These are phyloP conservation scores for Cystobasidiopsis lactophilus DNA, from an alignment of 768 basidiomycete genomes.

Conservation along the genomic window DNA sequence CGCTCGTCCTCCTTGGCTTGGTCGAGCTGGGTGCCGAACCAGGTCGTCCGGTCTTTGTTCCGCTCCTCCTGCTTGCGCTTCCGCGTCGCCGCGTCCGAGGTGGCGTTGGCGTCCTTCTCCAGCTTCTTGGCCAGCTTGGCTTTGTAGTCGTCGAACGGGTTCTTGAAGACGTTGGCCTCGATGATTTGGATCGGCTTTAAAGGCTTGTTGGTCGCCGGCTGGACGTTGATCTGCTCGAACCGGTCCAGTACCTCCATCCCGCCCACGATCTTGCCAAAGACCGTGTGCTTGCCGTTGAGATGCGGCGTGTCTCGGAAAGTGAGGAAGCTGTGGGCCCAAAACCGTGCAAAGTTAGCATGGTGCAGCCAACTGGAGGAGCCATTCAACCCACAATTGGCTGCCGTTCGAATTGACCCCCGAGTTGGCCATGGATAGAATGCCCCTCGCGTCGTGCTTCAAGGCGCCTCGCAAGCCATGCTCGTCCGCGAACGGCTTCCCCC, in stretches of 20 bases:
- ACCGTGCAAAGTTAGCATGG: background rate
- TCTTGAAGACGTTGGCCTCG: constrained; percentile 24
- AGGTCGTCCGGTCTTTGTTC: constrained; percentile 27
- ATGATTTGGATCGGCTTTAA: constrained; percentile 46
- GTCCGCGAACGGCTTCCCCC: constrained; percentile 91
- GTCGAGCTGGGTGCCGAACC: constrained; percentile 65
- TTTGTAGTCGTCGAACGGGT: constrained; percentile 89
- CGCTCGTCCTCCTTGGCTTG: constrained; percentile 25
- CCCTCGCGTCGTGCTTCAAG: constrained; percentile 39
- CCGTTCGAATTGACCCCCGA: constrained; percentile 77
- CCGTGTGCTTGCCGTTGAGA: constrained; percentile 81
- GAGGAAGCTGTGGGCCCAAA: constrained; percentile 32
- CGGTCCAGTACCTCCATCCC: constrained; percentile 74
- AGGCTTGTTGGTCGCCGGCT: constrained; percentile 69
- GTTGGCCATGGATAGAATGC: constrained; percentile 85
- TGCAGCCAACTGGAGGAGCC: background rate
- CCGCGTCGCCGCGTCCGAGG: constrained; percentile 5
- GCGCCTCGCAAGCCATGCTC: constrained; percentile 76
- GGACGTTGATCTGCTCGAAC: constrained; percentile 56
- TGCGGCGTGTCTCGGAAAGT: constrained; percentile 66
- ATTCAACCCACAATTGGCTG: constrained; percentile 25
- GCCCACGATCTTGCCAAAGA: constrained; percentile 91
- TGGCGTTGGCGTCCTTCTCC: constrained; percentile 32
- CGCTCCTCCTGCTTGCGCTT: constrained; percentile 21
- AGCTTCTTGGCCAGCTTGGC: constrained; percentile 39